phyloP scores from a whole-genome alignment of 371 early-diverging fungal species.

The Phascolomyces articulosus region DNA sequence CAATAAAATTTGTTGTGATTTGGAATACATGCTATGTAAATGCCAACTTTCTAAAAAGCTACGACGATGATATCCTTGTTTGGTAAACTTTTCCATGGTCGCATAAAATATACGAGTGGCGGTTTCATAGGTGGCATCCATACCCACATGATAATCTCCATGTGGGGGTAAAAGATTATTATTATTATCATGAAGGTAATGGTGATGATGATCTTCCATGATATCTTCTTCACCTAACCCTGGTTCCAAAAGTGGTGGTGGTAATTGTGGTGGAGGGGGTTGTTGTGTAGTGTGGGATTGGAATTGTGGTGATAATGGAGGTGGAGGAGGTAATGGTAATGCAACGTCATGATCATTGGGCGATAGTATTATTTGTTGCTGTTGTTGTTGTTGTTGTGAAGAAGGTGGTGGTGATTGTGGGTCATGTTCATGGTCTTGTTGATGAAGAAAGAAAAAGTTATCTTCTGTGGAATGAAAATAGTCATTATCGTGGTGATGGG shows the following conservation, averaged over 20 bases:
- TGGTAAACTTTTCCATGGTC: conserved; percentile 46
- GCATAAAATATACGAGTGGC: conserved; percentile 49
- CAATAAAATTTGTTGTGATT: conserved; percentile 49
- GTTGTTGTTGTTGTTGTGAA: neutral
- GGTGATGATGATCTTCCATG: neutral
- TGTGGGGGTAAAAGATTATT: too few species aligned
- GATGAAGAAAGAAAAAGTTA: conserved; percentile 31
- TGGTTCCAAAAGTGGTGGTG: neutral
- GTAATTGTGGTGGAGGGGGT: neutral
- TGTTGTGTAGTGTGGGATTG: too few species aligned
- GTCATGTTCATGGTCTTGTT: conserved; percentile 14
- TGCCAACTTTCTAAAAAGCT: conserved; percentile 47
- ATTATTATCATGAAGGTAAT: too few species aligned
- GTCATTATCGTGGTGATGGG: neutral
- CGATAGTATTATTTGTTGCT: too few species aligned
- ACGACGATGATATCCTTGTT: conserved; percentile 25
- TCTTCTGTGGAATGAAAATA: conserved; percentile 13
- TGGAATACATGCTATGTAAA: conserved; percentile 52
- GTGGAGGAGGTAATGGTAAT: conserved; percentile 4
- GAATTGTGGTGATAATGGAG: neutral
- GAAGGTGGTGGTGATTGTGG: too few species aligned
- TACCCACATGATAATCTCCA: neutral
- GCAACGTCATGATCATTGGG: neutral
- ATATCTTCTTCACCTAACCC: conserved; percentile 2
- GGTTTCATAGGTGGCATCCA: conserved; percentile 26